These are phyloP conservation scores for Lasiodiplodia theobromae DNA, from an alignment of 2,329 filamentous ascomycete species.

Conservation along the genomic window DNA sequence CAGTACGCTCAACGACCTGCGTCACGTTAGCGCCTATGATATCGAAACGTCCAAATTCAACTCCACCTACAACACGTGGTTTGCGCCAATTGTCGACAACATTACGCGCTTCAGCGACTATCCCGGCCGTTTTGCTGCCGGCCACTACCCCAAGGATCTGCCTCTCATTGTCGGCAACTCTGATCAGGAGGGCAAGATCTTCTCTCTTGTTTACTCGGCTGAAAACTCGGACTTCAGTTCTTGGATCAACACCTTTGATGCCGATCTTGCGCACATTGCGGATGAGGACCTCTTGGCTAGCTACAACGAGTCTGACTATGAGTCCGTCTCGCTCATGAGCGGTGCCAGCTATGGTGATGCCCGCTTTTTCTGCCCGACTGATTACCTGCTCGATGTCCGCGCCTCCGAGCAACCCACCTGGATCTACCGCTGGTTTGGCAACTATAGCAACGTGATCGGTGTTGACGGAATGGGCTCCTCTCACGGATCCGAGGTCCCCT, in stretches of 20 bases:
- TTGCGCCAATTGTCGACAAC: conserved; percentile 31
- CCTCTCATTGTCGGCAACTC: conserved; percentile 39
- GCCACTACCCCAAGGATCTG: conserved; percentile 35
- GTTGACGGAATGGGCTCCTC: conserved; percentile 39
- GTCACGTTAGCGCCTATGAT: conserved; percentile 27
- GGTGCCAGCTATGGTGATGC: conserved; percentile 55
- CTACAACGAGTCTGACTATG: conserved; percentile 48
- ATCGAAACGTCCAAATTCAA: conserved; percentile 34
- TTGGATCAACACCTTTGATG: conserved; percentile 55
- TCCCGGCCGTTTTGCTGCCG: conserved; percentile 36
- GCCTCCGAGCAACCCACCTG: conserved; percentile 49
- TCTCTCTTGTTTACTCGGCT: conserved; percentile 37
- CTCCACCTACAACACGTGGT: conserved; percentile 34
- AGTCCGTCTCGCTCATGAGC: conserved; percentile 50
- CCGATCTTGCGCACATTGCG: conserved; percentile 50
- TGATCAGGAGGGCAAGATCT: conserved; percentile 38
- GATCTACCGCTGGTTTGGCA: conserved; percentile 54
- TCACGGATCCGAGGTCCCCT: conserved; percentile 53
- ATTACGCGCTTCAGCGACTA: conserved; percentile 33
- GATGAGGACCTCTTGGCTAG: conserved; percentile 42
- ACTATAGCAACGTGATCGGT: conserved; percentile 50
- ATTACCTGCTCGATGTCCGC: conserved; percentile 49
- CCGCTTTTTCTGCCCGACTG: conserved; percentile 53
- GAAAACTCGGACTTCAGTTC: conserved; percentile 47
- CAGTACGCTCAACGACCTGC: conserved; percentile 22